Conservation (phyloP, 1,139 yeast genomes). For the Debaryomycetaceae sp. region DNA sequence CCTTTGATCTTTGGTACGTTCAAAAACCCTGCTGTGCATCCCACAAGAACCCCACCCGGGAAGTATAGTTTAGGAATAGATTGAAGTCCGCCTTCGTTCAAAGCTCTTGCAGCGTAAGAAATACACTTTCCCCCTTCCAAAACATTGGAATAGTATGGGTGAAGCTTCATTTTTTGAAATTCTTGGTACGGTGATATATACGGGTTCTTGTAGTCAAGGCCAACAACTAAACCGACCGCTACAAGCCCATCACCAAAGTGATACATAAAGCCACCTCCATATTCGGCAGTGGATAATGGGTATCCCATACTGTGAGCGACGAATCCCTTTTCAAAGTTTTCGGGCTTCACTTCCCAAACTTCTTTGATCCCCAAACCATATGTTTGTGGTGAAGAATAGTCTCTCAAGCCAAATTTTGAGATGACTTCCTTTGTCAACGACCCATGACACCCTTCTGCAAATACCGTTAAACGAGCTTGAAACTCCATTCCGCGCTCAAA, state of each 20-base stretch:
- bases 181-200: conserved; percentile 94
- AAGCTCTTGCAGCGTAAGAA: conserved; percentile 91
- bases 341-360: conserved; percentile 93
- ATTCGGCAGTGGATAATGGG: conserved; percentile 70
- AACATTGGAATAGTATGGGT: conserved; percentile 76
- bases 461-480: conserved; percentile 79
- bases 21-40: conserved; percentile 94
- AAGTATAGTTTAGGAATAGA: conserved; percentile 83
- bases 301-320: conserved; percentile 89
- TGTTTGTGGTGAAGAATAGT: conserved; percentile 72
- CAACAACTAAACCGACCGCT: conserved; percentile 85
- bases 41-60: conserved; percentile 95
- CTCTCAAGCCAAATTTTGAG: conserved; percentile 62
- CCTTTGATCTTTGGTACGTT: conserved; percentile 97
- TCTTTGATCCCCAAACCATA: conserved; percentile 95
- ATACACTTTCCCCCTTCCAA: conserved; percentile 88
- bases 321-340: conserved; percentile 73
- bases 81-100: conserved; percentile 94
- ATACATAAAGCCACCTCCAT: conserved; percentile 97
- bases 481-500: conserved; percentile 98
- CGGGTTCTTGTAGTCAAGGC: conserved; percentile 90
- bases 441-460: conserved; percentile 98
- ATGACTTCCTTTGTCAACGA: conserved; percentile 79
- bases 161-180: conserved; percentile 89
- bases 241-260: conserved; percentile 94